These are phyloP conservation scores for Populus hybrid DNA, from an alignment of 441 rosid genomes.

Conservation along the genomic window DNA sequence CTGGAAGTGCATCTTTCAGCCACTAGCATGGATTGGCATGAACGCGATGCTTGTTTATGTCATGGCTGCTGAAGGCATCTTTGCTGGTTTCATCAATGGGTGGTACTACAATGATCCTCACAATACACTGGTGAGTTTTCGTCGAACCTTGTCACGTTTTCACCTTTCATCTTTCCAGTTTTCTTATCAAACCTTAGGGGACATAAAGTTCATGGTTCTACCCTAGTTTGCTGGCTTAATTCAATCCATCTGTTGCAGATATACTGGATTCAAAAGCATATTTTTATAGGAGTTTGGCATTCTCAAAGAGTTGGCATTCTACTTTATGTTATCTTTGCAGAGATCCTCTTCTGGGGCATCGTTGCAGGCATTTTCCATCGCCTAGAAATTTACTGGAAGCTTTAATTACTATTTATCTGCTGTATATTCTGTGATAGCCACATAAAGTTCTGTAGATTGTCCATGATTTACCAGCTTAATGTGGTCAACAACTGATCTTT, in stretches of 20 bases:
- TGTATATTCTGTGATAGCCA: neutral
- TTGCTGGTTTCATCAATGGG: constrained; percentile 81
- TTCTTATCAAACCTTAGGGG: neutral
- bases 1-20: constrained; percentile 42
- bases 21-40: constrained; percentile 88
- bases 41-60: constrained; percentile 93
- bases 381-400: constrained; percentile 72
- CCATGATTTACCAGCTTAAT: neutral
- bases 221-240: neutral
- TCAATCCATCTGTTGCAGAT: constrained; percentile 29
- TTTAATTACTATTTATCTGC: constrained; percentile 21
- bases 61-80: constrained; percentile 86
- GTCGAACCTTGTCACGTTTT: neutral
- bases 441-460: neutral
- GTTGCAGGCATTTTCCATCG: constrained; percentile 59
- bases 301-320: constrained; percentile 60
- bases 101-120: constrained; percentile 78
- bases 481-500: neutral
- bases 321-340: constrained; percentile 68
- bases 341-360: constrained; percentile 74
- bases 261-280: constrained; percentile 63
- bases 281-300: constrained; percentile 63
- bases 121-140: constrained; percentile 39
- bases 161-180: neutral
- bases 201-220: too few species aligned